Base-by-base conservation (phyloP, 352 stramenopile species). In the Phytophthora foliorum region DNA sequence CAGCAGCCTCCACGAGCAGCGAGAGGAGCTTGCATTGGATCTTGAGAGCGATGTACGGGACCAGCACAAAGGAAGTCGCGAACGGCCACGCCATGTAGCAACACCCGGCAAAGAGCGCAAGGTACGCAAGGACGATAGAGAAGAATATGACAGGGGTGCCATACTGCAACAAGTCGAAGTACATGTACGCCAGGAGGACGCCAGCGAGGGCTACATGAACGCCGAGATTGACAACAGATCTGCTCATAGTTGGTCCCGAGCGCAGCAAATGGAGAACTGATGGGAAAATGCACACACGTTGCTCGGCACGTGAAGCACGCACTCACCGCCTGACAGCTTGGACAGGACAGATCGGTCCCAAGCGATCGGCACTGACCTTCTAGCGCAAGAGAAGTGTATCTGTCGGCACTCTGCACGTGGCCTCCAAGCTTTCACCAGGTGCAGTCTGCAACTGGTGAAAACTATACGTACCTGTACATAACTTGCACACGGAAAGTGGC, bases 41-140 rank as follows among this genome's bases (percentile, higher is more conserved):
- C 42, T 72, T 72, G 58, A 77, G 27, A 17, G 65, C 67, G 31
- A 74, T 64, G 65, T 68, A 69, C 46, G 69, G 69, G 41, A 72
- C 50, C 22, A 57, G 9, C 19, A 55, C 58, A 31, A 68, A 29
- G 29, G 70, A 78, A 19, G 64, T 64, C 21, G 64, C 65, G 5
- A 74, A 57, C 36, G 59, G 59, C 49, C 65, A 65, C 3, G 65
- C 58, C 34, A 67, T 52, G 27, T 50, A 32, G 27, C 54, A 71
- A 38, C 65, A 65, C 19, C 60, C 41, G 46, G 27, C 54, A 29
- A 73, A 73, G 21, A 65, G 27, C 14, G 66, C 17, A 22, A 63
- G 21, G 48, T 69, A 61, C 45, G 24, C 36, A 25, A 38, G 9
- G 16, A 49, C 52, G 17, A 58, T 58, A 11, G 36, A 49, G 21